Conservation (phyloP, 345 rosid genomes). For the Camelina sativa region DNA sequence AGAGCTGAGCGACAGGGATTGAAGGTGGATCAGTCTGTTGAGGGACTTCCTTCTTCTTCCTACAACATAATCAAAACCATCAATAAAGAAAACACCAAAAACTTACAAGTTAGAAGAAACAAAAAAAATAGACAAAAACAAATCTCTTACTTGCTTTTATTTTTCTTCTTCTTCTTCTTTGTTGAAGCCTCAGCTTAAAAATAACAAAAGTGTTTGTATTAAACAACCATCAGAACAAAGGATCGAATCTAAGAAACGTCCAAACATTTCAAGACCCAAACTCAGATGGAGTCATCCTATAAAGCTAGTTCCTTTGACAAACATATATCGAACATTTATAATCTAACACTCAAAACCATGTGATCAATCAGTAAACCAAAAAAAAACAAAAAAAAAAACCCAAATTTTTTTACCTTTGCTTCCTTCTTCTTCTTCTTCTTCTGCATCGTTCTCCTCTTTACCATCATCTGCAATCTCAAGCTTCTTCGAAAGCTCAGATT, state of each 20-base stretch:
- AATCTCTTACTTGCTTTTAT: slow-evolving; percentile 84
- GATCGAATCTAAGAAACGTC: slow-evolving; percentile 3
- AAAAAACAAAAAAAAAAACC: neutral
- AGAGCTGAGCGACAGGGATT: slow-evolving; percentile 72
- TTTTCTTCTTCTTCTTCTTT: slow-evolving; percentile 97
- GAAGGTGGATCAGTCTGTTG: slow-evolving; percentile 92
- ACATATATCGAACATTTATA: neutral
- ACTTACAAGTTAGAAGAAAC: neutral
- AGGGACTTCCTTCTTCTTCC: slow-evolving; percentile 82
- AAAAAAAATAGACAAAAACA: neutral
- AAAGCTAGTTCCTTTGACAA: slow-evolving; percentile 15
- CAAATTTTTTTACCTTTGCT: slow-evolving; percentile 51
- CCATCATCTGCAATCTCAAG: slow-evolving; percentile 47
- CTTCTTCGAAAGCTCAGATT: slow-evolving; percentile 42
- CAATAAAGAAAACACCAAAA: slow-evolving; percentile 23
- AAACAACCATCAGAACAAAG: slow-evolving; percentile 12
- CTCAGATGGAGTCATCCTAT: slow-evolving; percentile 15
- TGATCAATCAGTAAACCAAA: slow-evolving; percentile 9
- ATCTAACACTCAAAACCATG: neutral
- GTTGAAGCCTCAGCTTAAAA: slow-evolving; percentile 60
- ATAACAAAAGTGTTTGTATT: neutral
- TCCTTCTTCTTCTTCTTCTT: slow-evolving; percentile 49
- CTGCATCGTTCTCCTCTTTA: slow-evolving; percentile 54
- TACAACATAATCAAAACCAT: slow-evolving; percentile 37
- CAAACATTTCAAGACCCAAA: slow-evolving; percentile 5